These are phyloP conservation scores for Durio zibethinus DNA, from an alignment of 345 rosid species.

Conservation along the genomic window DNA sequence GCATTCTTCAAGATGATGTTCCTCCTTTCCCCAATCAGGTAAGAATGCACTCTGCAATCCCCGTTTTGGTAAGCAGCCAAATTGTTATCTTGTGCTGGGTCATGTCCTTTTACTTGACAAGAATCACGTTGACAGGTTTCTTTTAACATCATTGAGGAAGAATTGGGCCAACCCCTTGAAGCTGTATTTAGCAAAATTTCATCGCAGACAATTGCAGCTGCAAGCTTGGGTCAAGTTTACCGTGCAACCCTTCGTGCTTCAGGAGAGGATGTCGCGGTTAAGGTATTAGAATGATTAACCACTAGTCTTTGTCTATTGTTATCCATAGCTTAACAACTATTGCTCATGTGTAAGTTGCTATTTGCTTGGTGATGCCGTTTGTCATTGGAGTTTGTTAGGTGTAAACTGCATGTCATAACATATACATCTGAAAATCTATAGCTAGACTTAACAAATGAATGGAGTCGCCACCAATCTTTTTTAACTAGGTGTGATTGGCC, in stretches of 20 bases:
- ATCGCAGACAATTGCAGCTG: conserved; percentile 85
- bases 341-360: background rate
- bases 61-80: background rate
- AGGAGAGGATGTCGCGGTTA: conserved; percentile 96
- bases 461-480: too few species aligned
- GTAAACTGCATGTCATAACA: too few species aligned
- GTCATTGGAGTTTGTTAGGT: background rate
- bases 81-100: background rate
- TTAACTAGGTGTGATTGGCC: too few species aligned
- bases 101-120: conserved; percentile 16
- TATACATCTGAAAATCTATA: too few species aligned
- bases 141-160: conserved; percentile 88
- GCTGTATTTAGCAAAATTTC: conserved; percentile 83
- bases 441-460: too few species aligned
- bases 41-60: background rate
- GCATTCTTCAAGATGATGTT: conserved; percentile 96
- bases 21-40: conserved; percentile 96
- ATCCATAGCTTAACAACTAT: background rate
- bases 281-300: conserved; percentile 47
- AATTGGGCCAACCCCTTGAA: conserved; percentile 85
- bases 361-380: background rate
- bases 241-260: conserved; percentile 84
- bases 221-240: conserved; percentile 96
- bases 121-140: conserved; percentile 58
- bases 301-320: conserved; percentile 4